Base-by-base conservation (phyloP, 2,329 filamentous ascomycete species). In the Calonectria pseudoturangicola region DNA sequence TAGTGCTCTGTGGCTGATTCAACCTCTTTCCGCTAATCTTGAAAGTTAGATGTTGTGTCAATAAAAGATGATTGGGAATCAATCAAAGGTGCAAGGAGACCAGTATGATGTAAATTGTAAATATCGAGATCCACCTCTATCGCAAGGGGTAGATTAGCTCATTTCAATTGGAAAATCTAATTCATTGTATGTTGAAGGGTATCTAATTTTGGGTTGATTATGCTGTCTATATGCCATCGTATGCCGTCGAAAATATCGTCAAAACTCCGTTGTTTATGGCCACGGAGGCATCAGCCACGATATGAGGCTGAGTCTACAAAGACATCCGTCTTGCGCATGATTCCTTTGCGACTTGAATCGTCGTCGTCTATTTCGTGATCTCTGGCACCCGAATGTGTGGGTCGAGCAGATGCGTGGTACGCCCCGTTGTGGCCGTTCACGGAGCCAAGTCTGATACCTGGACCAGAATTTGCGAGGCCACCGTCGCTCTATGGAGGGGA, bases 311-410 rank as follows among this genome's bases (percentile, higher is more conserved):
- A 47, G 18, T 63, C 58, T 9, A 63, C 3, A 6, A 43, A 47
- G 10, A 63, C 58, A 45, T 63, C 58, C 7, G 58, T 63, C 25
- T 63, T 63, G 9, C 39, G 25, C 58, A 63, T 47, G 4, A 63
- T 63, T 47, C 58, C 58, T 15, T 47, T 63, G 25, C 39, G 41
- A 13, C 58, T 63, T 10, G 58, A 63, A 25, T 47, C 27, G 12
- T 63, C 58, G 27, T 63, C 58, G 25, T 63, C 58, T n/a, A 47
- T 60, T 60, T 60, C 54, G 21, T 25, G 13, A 4, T 60, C 54
- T 28, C 54, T 25, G n/a, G 33, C 54, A 12, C 36, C 54, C 21
- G 54, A 60, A 21, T 28, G 45, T 5, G 10, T 60, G 13, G 54
- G 54, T 7, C n/a, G 54, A 28, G 54, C 33, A 41, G 54, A 27